A percentile compares a stretch with the other conserved stretches of the same genome.
phyloP scores from a whole-genome alignment of 371 early-diverging fungal genomes.

The Rhizopus microsporus region DNA sequence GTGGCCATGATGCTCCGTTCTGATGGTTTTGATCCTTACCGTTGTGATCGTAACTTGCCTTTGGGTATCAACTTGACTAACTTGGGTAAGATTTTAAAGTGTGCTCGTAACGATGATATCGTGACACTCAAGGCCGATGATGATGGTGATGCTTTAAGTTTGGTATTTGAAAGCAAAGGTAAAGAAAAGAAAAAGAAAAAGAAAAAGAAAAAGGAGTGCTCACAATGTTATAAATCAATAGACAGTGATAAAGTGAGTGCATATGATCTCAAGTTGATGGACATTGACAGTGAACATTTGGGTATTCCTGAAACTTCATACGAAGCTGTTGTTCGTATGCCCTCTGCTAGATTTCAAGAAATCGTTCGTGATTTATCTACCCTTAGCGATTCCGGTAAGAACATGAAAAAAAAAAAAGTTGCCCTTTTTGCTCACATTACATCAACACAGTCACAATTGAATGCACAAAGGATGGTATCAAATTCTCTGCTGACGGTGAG shows the following conservation, averaged over 20 bases:
- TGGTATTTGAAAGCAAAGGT: slow-evolving; percentile 85
- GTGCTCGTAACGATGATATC: slow-evolving; percentile 91
- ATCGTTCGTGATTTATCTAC: slow-evolving; percentile 88
- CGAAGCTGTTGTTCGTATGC: slow-evolving; percentile 88
- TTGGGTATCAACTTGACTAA: slow-evolving; percentile 90
- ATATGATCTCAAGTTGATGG: slow-evolving; percentile 96
- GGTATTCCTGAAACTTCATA: slow-evolving; percentile 95
- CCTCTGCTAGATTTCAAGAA: slow-evolving; percentile 89
- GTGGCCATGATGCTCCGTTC: slow-evolving; percentile 87
- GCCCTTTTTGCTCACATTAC: background rate
- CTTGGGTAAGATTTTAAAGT: slow-evolving; percentile 93
- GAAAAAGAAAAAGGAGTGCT: too few species aligned
- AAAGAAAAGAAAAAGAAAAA: slow-evolving; percentile 11
- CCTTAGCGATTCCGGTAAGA: slow-evolving; percentile 84
- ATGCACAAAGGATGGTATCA: slow-evolving; percentile 91
- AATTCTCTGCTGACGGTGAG: slow-evolving; percentile 90
- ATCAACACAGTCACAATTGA: slow-evolving; percentile 74
- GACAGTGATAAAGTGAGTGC: slow-evolving; percentile 88
- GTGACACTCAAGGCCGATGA: slow-evolving; percentile 92
- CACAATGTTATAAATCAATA: slow-evolving; percentile 22
- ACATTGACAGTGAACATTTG: slow-evolving; percentile 94
- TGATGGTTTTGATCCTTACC: slow-evolving; percentile 94
- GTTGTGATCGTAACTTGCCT: slow-evolving; percentile 92
- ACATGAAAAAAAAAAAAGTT: background rate
- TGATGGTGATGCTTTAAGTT: slow-evolving; percentile 76